Base-by-base conservation (phyloP, 2,329 filamentous ascomycete genomes). In the Aspergillus tamarii region DNA sequence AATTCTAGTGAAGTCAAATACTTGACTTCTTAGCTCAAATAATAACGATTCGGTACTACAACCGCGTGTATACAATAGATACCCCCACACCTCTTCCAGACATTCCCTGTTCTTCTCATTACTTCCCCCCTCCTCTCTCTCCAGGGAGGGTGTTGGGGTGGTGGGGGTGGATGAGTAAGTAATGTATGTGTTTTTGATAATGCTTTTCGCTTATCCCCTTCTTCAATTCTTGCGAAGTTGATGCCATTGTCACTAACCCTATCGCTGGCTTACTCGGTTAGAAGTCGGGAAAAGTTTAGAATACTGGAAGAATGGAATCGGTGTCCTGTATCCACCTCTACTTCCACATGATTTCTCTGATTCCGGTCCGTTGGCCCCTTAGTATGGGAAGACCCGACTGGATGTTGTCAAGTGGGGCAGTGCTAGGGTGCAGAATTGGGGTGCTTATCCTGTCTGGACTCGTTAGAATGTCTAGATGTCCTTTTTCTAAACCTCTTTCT, bases 391-490 rank as follows among this genome's bases (percentile, higher is more conserved):
- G 67, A 65, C 56, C 67, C 67, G 52, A 62, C 23, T 68, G 60
- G 62, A 55, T 66, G 41, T 43, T 66, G 56, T 28, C 16, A 6
- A 52, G 73, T 75, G 73, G 73, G 71, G 69, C 66, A 57, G 48
- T 62, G 54, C 69, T 67, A 36, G 66, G 67, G 70, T 74, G 58
- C 66, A 48, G 45, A 14, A 23, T 48, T 50, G 46, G 23, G 68
- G 67, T 75, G 73, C 72, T 73, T 75, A 73, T 70, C 68, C 68
- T 64, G 14, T 14, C 21, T 21, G 63, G 59, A 66, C 60, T 62
- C 66, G 63, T n/a, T 39, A 19, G 21, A 41, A 39, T 55, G 52
- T 34, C 10, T 21, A 21, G 52, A 34, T 36, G 30, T 54, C n/a
- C 19, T 54, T n/a, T 54, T 21, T 36, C 9, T 19, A 41, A 43